Conservation (phyloP, 2,329 filamentous ascomycete species). For the Aspergillus transmontanensis region DNA sequence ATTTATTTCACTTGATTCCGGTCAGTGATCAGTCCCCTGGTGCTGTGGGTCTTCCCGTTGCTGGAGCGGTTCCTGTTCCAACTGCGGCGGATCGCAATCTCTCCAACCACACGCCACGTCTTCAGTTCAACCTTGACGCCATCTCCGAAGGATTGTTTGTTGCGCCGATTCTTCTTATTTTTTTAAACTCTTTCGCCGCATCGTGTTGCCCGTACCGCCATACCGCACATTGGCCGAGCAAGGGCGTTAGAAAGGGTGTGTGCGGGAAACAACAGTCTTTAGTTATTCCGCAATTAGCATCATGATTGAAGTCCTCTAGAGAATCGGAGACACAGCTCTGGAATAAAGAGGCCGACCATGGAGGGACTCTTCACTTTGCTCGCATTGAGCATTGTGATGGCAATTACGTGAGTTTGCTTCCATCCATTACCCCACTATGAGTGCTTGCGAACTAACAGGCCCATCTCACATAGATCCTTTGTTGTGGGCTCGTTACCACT, state of each 20-base stretch:
- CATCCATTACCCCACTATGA: not conserved
- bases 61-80: slow-evolving; percentile 18
- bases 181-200: not conserved
- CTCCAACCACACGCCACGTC: slow-evolving; percentile 25
- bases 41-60: slow-evolving; percentile 18
- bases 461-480: slow-evolving; percentile 69
- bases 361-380: slow-evolving; percentile 68
- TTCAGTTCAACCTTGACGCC: slow-evolving; percentile 13
- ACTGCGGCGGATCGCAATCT: slow-evolving; percentile 25
- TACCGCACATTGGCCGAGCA: not conserved
- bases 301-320: slow-evolving; percentile 35
- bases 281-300: slow-evolving; percentile 20
- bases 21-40: slow-evolving; percentile 12
- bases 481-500: slow-evolving; percentile 88
- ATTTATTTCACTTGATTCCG: slow-evolving; percentile 6
- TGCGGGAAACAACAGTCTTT: not conserved
- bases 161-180: slow-evolving; percentile 1
- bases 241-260: not conserved
- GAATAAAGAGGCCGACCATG: slow-evolving; percentile 48
- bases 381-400: slow-evolving; percentile 67
- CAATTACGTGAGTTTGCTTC: slow-evolving; percentile 56
- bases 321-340: slow-evolving; percentile 27
- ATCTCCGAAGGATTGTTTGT: not conserved
- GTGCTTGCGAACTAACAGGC: slow-evolving; percentile 16
- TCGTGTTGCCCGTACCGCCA: not conserved